These are phyloP conservation scores for Aplosporella prunicola DNA, from an alignment of 2,329 filamentous ascomycete genomes.

Conservation along the genomic window DNA sequence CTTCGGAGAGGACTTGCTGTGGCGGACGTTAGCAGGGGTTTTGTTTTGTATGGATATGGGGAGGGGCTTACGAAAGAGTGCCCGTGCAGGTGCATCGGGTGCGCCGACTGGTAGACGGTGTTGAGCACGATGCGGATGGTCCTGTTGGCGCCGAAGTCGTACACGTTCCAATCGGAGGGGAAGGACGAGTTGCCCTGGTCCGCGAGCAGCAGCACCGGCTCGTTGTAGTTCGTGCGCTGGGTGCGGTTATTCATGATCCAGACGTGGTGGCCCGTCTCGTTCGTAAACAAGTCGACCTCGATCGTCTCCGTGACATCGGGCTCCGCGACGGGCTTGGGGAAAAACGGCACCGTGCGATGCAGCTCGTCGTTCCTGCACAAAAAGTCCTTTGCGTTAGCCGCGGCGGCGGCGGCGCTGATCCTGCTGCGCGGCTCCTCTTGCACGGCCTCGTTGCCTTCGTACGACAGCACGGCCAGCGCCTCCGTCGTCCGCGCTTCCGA, in stretches of 20 bases:
- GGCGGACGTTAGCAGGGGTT: too few relatives aligned
- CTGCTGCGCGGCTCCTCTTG: too few relatives aligned
- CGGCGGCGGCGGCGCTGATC: too few relatives aligned
- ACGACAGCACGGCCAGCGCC: too few relatives aligned
- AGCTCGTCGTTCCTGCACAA: slow-evolving; percentile 2
- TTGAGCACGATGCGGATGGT: slow-evolving; percentile 32
- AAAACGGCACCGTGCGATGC: neutral
- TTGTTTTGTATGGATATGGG: too few relatives aligned
- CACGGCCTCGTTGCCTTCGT: too few relatives aligned
- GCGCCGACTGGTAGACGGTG: slow-evolving; percentile 18
- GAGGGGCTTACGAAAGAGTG: too few relatives aligned
- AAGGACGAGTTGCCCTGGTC: slow-evolving; percentile 20
- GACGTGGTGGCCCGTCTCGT: neutral
- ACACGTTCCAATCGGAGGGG: slow-evolving; percentile 27
- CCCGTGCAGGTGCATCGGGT: slow-evolving; percentile 33
- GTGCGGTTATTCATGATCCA: slow-evolving; percentile 5
- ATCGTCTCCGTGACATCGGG: neutral
- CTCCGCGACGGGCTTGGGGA: neutral
- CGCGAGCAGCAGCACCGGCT: slow-evolving; percentile 28
- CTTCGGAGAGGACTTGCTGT: slow-evolving; percentile 35
- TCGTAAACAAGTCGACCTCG: neutral
- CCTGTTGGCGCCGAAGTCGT: slow-evolving; percentile 29
- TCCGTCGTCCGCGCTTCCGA: too few relatives aligned
- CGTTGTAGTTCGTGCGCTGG: slow-evolving; percentile 28
- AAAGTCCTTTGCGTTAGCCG: too few relatives aligned